phyloP scores from a whole-genome alignment of 352 stramenopile genomes.

The Pythium guiyangense region DNA sequence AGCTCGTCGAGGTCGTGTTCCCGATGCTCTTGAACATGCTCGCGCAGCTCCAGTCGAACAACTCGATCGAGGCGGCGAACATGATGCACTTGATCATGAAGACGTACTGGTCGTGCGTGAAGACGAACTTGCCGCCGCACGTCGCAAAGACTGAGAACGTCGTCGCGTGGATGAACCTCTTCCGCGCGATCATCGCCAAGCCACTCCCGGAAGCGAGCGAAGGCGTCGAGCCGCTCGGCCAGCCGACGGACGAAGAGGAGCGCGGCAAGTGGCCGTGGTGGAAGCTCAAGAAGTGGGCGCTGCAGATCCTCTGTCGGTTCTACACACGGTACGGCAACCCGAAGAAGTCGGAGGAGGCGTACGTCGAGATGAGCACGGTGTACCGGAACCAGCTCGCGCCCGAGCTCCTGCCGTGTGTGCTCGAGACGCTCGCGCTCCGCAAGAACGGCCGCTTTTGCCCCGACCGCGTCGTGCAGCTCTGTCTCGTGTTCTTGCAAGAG shows the following conservation, averaged over 20 bases:
- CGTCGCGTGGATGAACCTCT: conserved; percentile 92
- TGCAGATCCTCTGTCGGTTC: conserved; percentile 96
- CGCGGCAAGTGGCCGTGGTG: conserved; percentile 94
- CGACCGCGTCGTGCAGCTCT: conserved; percentile 94
- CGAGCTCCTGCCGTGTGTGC: conserved; percentile 63
- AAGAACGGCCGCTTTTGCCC: conserved; percentile 95
- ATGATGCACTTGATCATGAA: conserved; percentile 96
- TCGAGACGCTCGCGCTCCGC: conserved; percentile 92
- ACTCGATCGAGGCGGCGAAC: conserved; percentile 90
- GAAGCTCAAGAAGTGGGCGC: conserved; percentile 98
- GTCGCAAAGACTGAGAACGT: conserved; percentile 85
- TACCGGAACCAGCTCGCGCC: conserved; percentile 93
- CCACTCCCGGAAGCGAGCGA: conserved; percentile 87
- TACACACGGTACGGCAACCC: conserved; percentile 97
- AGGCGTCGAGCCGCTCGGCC: conserved; percentile 68
- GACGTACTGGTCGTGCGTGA: conserved; percentile 97
- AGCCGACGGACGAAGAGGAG: conserved; percentile 91
- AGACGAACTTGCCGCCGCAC: conserved; percentile 90
- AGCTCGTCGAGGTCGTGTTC: conserved; percentile 92
- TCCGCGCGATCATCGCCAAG: conserved; percentile 86
- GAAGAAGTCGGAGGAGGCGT: conserved; percentile 89
- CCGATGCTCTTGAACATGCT: conserved; percentile 92
- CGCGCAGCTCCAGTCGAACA: conserved; percentile 71
- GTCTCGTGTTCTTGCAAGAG: conserved; percentile 91
- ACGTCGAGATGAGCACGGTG: conserved; percentile 90